phyloP scores from a whole-genome alignment of 495 filamentous ascomycete species.

The Aspergillus mulundensis region DNA sequence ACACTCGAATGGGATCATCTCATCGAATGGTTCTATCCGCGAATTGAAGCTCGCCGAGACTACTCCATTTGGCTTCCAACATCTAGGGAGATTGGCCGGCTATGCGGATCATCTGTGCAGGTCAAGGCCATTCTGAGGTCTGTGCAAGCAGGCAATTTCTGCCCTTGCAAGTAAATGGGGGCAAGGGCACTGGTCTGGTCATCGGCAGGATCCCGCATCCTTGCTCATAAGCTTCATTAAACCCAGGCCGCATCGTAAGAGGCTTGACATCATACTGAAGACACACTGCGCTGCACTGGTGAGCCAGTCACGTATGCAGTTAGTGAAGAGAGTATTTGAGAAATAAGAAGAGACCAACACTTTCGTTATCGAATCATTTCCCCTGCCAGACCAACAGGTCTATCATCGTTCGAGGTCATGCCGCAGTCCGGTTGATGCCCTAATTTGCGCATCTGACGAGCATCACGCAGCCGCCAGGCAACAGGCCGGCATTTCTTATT shows the following conservation, averaged over 20 bases:
- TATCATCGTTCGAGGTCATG: constrained; percentile 19
- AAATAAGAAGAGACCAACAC: constrained; percentile 20
- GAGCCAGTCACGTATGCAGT: constrained; percentile 21
- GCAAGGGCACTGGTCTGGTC: constrained; percentile 13
- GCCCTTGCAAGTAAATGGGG: constrained; percentile 12
- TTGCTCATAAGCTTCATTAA: constrained; percentile 22
- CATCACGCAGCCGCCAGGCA: constrained; percentile 22
- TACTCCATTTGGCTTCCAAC: constrained; percentile 20
- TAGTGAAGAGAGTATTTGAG: background rate
- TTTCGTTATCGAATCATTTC: constrained; percentile 25
- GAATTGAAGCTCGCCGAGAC: constrained; percentile 8
- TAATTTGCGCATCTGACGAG: constrained; percentile 24
- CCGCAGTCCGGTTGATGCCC: constrained; percentile 22
- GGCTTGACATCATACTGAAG: constrained; percentile 34
- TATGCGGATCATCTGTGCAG: constrained; percentile 31
- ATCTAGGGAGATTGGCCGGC: constrained; percentile 25
- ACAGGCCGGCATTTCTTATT: constrained; percentile 12
- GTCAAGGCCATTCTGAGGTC: constrained; percentile 15
- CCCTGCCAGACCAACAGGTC: constrained; percentile 26
- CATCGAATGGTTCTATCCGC: constrained; percentile 15
- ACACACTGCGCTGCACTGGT: constrained; percentile 9
- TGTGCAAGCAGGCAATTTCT: constrained; percentile 17
- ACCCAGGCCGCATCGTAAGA: constrained; percentile 25
- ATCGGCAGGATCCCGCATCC: constrained; percentile 19
- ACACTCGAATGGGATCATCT: constrained; percentile 13